Evolutionary conservation across 2,329 filamentous ascomycete species (phyloP).

Genomic region (Aspergillus ochraceoroseus): DNA sequence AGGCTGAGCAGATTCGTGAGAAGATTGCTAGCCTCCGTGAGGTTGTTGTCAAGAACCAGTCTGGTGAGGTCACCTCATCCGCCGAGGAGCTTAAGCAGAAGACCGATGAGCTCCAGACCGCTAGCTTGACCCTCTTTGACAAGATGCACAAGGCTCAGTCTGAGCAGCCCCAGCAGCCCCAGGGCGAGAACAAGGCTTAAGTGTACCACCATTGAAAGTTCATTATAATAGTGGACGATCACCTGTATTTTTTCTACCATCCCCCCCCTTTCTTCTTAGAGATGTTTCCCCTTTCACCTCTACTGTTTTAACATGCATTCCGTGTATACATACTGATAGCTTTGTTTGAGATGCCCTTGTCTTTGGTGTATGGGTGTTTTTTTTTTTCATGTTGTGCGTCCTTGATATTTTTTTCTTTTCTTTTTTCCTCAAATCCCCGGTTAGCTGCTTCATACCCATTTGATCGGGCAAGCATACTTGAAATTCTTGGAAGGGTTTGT

Average conservation of each 20-base stretch:
- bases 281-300: slow-evolving; percentile 23
- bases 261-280: slow-evolving; percentile 24
- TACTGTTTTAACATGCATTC: slow-evolving; percentile 28
- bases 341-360: slow-evolving; percentile 23
- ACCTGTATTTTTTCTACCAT: slow-evolving; percentile 20
- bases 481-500: slow-evolving; percentile 22
- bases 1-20: slow-evolving; percentile 88
- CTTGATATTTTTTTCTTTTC: slow-evolving; percentile 15
- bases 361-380: slow-evolving; percentile 38
- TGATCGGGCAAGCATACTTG: slow-evolving; percentile 20
- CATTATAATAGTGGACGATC: slow-evolving; percentile 15
- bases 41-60: slow-evolving; percentile 89
- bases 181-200: slow-evolving; percentile 67
- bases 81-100: slow-evolving; percentile 96
- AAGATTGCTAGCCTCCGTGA: slow-evolving; percentile 84
- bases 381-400: slow-evolving; percentile 21
- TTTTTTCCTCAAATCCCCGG: slow-evolving; percentile 14
- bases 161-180: slow-evolving; percentile 56
- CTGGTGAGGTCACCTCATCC: slow-evolving; percentile 79
- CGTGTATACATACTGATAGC: slow-evolving; percentile 39
- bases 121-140: slow-evolving; percentile 94
- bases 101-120: slow-evolving; percentile 95
- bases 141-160: slow-evolving; percentile 98
- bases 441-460: slow-evolving; percentile 29
- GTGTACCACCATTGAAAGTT: slow-evolving; percentile 25